Base-by-base conservation (phyloP, 148 eudicot genomes). In the Camellia sinensis region DNA sequence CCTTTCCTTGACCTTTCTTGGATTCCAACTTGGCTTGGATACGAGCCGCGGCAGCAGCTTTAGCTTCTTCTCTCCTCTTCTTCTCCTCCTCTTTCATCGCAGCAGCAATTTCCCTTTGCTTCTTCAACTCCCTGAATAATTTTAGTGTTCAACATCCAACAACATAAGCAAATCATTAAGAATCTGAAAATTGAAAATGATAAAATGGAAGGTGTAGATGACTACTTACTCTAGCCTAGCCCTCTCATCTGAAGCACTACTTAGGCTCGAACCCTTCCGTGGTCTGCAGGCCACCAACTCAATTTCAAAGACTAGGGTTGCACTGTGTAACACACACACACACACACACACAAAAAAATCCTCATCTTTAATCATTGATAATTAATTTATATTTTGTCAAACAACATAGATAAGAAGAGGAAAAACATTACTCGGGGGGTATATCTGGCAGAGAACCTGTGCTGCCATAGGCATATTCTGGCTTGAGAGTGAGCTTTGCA, bases 31-130 rank as follows among this genome's bases (percentile, higher is more conserved):
- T 95, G 77, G 98, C 97, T 87, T 93, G 98, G 66, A 95, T 89
- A 78, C 97, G 95, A 80, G 99, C 99, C 71, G 99, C 93, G 15
- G 99, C 99, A 0, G 99, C 97, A 21, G 99, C 97, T 86, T 96
- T 96, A 41, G 99, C 99, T 78, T 96, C 98, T 80, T 93, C 99
- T 29, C 98, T 80, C 83, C 89, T 92, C 91, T 96, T 96, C 89
- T 91, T 96, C 84, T 96, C 99, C 85, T 96, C 99, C 89, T 96
- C 97, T 81, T 96, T 96, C 59, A 72, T n/a, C 64, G 97, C 88
- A 85, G 97, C 97, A 17, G 98, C 91, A 57, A 80, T 21, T 79
- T 96, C 99, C 84, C 99, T 89, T 83, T 96, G 98, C 84, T 89
- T 93, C 88, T 90, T 92, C 79, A 96, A 86, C 87, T 93, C 99